These are phyloP conservation scores for Panaeolus papilionaceus DNA, from an alignment of 768 basidiomycete species.

Conservation along the genomic window DNA sequence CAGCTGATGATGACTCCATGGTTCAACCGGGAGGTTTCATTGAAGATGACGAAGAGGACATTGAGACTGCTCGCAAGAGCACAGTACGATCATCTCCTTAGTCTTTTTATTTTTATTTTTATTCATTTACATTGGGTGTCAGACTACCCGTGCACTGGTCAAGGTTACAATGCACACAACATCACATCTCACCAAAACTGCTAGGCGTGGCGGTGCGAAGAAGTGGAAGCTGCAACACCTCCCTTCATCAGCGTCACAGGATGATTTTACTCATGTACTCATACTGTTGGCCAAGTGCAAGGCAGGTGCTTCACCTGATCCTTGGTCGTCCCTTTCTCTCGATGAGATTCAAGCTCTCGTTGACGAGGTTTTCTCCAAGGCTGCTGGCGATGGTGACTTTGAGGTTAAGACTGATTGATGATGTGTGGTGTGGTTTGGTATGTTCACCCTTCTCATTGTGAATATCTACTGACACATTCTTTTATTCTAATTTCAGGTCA, in stretches of 20 bases:
- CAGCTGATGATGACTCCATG: conserved; percentile 5
- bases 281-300: background rate
- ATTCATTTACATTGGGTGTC: background rate
- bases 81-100: no score
- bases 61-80: no score
- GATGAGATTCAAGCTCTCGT: conserved; percentile 15
- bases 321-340: conserved; percentile 12
- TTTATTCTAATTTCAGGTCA: background rate
- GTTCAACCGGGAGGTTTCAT: conserved; percentile 9
- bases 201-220: conserved; percentile 8
- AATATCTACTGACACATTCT: background rate
- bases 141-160: conserved; percentile 1
- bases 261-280: conserved; percentile 5
- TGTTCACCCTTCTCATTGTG: background rate
- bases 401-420: background rate
- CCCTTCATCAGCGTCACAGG: background rate
- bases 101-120: no score
- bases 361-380: background rate
- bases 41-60: conserved; percentile 14
- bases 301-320: background rate
- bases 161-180: background rate
- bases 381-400: background rate
- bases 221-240: conserved; percentile 18
- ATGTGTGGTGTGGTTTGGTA: conserved; percentile 13
- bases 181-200: background rate